phyloP scores from a whole-genome alignment of 495 filamentous ascomycete species.

The Viridothelium virens region DNA sequence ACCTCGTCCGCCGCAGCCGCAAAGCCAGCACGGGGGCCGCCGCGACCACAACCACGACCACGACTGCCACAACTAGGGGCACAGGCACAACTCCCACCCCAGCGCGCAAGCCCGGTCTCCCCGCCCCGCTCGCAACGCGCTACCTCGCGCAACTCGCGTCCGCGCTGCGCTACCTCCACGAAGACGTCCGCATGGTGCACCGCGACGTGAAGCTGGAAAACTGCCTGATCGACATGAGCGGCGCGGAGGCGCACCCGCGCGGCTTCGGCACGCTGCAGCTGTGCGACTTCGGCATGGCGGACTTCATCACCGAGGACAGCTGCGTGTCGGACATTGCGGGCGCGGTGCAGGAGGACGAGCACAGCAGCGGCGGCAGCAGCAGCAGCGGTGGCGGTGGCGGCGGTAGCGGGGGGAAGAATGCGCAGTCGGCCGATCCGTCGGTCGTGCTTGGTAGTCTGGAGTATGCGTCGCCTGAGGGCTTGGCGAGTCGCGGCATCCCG shows the following conservation, averaged over 20 bases:
- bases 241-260: conserved; percentile 40
- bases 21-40: conserved; percentile 11
- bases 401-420: not conserved
- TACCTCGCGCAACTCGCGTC: conserved; percentile 62
- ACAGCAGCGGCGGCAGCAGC: conserved; percentile 33
- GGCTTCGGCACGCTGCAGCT: conserved; percentile 53
- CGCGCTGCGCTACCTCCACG: conserved; percentile 64
- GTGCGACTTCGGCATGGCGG: conserved; percentile 71
- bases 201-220: conserved; percentile 74
- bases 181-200: conserved; percentile 64
- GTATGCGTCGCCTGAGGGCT: conserved; percentile 57
- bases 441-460: conserved; percentile 51
- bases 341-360: not conserved
- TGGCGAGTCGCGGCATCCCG: conserved; percentile 37
- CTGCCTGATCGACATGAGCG: conserved; percentile 57
- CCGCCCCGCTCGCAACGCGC: conserved; percentile 47
- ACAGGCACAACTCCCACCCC: too few species aligned
- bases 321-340: conserved; percentile 23
- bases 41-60: too few species aligned
- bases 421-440: not conserved
- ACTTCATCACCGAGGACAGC: conserved; percentile 55
- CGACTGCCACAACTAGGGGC: too few species aligned
- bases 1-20: conserved; percentile 54
- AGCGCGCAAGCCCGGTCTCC: conserved; percentile 38
- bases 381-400: not conserved